phyloP scores from a whole-genome alignment of 2,329 filamentous ascomycete genomes.

The Dothideomycetes sp. region DNA sequence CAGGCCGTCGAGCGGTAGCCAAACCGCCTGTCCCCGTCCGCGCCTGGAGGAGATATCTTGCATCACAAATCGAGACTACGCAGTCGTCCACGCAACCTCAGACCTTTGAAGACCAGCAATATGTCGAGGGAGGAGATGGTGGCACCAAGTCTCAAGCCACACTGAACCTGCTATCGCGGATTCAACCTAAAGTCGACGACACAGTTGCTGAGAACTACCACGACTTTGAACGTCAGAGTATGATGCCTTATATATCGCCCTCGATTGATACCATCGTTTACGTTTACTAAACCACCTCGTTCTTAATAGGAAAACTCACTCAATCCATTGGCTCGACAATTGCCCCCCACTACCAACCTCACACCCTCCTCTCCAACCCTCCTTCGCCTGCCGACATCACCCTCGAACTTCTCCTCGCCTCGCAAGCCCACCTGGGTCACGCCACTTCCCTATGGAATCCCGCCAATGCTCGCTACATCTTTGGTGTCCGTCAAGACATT shows the following conservation, averaged over 20 bases:
- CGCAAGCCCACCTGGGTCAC: constrained; percentile 83
- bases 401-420: constrained; percentile 79
- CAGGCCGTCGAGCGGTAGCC: constrained; percentile 29
- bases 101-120: constrained; percentile 3
- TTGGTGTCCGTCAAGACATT: constrained; percentile 74
- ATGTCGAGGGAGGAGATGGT: constrained; percentile 1
- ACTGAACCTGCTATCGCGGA: constrained; percentile 14
- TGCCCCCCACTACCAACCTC: constrained; percentile 50
- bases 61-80: constrained; percentile 22
- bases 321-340: constrained; percentile 27
- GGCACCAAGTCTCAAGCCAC: constrained; percentile 9
- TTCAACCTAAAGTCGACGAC: constrained; percentile 13
- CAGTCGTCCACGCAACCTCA: neutral
- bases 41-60: constrained; percentile 22
- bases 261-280: no score
- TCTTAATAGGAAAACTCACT: constrained; percentile 21
- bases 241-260: no score
- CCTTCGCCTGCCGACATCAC: constrained; percentile 71
- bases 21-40: constrained; percentile 23
- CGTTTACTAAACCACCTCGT: constrained; percentile 2
- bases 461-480: constrained; percentile 86
- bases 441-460: constrained; percentile 89
- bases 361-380: constrained; percentile 58
- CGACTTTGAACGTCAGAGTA: constrained; percentile 28
- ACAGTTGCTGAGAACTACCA: constrained; percentile 30